A percentile compares a stretch with the other conserved stretches of the same genome.
Conservation (phyloP, 2,329 filamentous ascomycete genomes). For the Aspergillus pseudonomiae region DNA sequence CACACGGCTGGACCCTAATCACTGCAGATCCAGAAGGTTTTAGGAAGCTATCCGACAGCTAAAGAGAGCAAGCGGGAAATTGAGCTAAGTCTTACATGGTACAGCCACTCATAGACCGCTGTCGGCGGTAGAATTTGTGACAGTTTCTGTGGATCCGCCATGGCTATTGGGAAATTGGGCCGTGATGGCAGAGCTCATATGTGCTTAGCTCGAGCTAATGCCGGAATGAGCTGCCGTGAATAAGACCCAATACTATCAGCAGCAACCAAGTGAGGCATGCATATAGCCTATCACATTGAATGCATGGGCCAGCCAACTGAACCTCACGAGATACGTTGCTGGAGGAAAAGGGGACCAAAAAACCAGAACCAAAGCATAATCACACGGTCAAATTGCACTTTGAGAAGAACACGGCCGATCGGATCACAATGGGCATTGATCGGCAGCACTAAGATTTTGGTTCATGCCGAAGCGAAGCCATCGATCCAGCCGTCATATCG, state of each 20-base stretch:
- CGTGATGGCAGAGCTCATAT: neutral
- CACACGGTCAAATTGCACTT: neutral
- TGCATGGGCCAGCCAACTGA: neutral
- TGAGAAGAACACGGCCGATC: neutral
- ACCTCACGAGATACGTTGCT: neutral
- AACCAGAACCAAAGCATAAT: neutral
- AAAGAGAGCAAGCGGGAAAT: neutral
- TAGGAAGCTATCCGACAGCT: neutral
- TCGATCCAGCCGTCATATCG: slow-evolving; percentile 1
- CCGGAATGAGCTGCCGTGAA: neutral
- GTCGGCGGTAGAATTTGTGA: neutral
- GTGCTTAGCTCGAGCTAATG: neutral
- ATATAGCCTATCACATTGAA: neutral
- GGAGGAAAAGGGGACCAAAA: neutral
- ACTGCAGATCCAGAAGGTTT: neutral
- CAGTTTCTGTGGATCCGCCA: neutral
- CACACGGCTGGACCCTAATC: neutral
- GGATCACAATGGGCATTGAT: neutral
- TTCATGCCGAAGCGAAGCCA: neutral
- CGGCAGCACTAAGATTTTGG: neutral
- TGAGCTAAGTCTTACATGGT: neutral
- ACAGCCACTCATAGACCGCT: neutral
- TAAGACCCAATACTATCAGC: neutral
- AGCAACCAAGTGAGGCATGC: neutral
- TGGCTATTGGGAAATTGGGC: neutral